Evolutionary conservation across 2,329 filamentous ascomycete genomes (phyloP).

Genomic region (Diaporthe longicolla): DNA sequence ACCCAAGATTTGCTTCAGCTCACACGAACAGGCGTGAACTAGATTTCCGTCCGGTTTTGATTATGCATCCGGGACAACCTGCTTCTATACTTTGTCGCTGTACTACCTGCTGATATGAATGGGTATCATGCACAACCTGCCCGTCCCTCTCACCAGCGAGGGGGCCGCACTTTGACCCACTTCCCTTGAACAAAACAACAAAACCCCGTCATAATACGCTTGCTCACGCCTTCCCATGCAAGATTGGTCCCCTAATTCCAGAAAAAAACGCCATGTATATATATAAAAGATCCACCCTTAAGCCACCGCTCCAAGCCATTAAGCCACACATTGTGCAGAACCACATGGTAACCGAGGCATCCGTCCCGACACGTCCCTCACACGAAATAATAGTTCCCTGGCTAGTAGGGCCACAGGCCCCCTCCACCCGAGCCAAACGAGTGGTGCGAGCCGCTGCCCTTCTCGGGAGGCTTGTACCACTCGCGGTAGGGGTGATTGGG

Average conservation of each 20-base stretch:
- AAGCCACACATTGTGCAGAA: neutral
- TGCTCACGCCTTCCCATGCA: slow-evolving; percentile 16
- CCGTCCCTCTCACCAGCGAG: slow-evolving; percentile 22
- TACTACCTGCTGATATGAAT: slow-evolving; percentile 25
- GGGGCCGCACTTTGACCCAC: slow-evolving; percentile 1
- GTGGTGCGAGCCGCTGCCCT: slow-evolving; percentile 44
- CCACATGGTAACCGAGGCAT: neutral
- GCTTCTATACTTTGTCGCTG: neutral
- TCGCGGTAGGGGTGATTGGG: slow-evolving; percentile 87
- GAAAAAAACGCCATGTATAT: slow-evolving; percentile 2
- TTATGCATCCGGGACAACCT: neutral
- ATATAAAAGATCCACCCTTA: neutral
- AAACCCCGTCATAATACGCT: neutral
- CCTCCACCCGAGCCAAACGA: slow-evolving; percentile 34
- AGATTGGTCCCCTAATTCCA: neutral
- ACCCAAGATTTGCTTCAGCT: neutral
- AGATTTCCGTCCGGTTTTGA: neutral
- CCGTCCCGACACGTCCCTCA: neutral
- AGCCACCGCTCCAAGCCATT: neutral
- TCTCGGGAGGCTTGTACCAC: slow-evolving; percentile 81
- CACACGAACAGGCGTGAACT: no score
- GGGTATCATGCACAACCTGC: slow-evolving; percentile 35
- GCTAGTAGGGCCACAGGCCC: slow-evolving; percentile 39
- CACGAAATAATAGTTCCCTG: neutral
- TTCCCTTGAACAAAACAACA: neutral